Evolutionary conservation across 202 grass and related monocot species (phyloP), one percentile per base, ranked within the genome.

Genomic region (Saccharum hybrid): DNA sequence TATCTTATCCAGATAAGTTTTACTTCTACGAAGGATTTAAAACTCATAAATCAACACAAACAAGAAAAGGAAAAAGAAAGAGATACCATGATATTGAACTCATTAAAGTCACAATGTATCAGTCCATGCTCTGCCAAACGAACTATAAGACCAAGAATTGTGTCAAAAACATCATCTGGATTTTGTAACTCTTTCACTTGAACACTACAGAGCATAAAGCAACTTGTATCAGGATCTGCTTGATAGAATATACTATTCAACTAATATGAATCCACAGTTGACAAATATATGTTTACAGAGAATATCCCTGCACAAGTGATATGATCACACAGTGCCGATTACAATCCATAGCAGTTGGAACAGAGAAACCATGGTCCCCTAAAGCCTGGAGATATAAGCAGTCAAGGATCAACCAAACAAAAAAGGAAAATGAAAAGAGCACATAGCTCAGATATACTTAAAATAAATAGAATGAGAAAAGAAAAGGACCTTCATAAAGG

Each of bases 91-190:
- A 98, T 93, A 80, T 98, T 98, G 76, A 98, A 98, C 79, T 98
- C 93, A 77, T 98, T 98, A 78, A 98, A 98, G 81, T 98, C 96
- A 88, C 96, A 98, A 85, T 96, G 93, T 78, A 98, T 98, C 68
- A 98, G 91, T 38, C 96, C 96, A 92, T 98, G 96, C 83, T 98
- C 96, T 43, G 89, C 91, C 71, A 96, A 83, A 49, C 93, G 93
- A 88, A 98, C 80, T 37, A 94, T 84, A 67, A 96, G 89, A 69
- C 86, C 85, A 81, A 98, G 92, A 84, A 94, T 94, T 62, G 78
- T 96, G 45, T 96, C 89, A 71, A 98, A 94, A 74, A 98, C 89
- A 71, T 90, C 91, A 57, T 98, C 96, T 83, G 96, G 78, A 78
- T 95, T 93, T 82, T 90, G 83, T 66, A 98, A 80, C 67, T 90